Conservation (phyloP, 352 stramenopile species). For the Phytophthora boehmeriae region DNA sequence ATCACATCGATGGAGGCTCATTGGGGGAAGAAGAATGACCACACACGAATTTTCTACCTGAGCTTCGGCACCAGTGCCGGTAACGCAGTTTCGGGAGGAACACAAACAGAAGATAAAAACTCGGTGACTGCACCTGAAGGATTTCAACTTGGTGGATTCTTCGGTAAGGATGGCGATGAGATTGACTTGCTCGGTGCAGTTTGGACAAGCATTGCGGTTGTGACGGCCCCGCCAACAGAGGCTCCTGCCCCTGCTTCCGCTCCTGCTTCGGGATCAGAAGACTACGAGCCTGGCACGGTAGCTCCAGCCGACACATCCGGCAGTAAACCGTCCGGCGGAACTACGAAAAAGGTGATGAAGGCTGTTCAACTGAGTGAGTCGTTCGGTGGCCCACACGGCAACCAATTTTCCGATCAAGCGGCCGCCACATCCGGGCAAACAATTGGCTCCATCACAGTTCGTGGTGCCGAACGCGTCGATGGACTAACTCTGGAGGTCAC, state of each 20-base stretch:
- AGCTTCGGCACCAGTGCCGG: conserved; percentile 13
- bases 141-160: conserved; percentile 6
- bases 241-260: not conserved
- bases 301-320: not conserved
- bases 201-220: conserved; percentile 1
- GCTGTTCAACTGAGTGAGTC: conserved; percentile 33
- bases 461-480: conserved; percentile 34
- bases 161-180: conserved; percentile 4
- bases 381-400: conserved; percentile 42
- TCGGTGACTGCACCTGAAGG: conserved; percentile 7
- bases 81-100: conserved; percentile 1
- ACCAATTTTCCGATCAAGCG: conserved; percentile 36
- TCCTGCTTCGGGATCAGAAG: conserved; percentile 2
- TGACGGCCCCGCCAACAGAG: not conserved
- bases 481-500: conserved; percentile 36
- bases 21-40: conserved; percentile 16
- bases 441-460: conserved; percentile 37
- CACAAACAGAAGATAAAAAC: conserved; percentile 1
- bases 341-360: conserved; percentile 18
- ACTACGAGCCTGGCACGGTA: conserved; percentile 7
- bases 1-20: conserved; percentile 18
- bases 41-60: conserved; percentile 17
- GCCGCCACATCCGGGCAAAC: conserved; percentile 22
- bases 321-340: too few species aligned
- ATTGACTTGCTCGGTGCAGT: conserved; percentile 6